These are phyloP conservation scores for Monilinia vaccinii-corymbosi DNA, from an alignment of 2,329 filamentous ascomycete species.

Conservation along the genomic window DNA sequence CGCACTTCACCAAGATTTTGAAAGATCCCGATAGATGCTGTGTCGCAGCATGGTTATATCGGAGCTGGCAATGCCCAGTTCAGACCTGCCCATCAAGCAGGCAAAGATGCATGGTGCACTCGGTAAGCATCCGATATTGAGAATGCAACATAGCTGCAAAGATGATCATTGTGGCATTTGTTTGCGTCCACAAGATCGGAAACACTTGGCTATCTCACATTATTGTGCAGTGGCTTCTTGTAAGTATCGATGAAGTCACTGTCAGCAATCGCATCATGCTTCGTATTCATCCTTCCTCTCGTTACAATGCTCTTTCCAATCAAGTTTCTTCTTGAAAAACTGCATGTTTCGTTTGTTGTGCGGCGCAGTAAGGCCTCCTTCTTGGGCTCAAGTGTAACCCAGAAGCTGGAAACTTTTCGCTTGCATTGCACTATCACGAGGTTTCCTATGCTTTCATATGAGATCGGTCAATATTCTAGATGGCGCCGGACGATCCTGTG, in stretches of 20 bases:
- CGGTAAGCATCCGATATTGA: neutral
- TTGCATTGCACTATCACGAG: neutral
- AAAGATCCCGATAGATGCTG: neutral
- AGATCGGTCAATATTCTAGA: neutral
- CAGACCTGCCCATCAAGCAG: neutral
- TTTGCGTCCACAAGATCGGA: neutral
- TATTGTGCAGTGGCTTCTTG: neutral
- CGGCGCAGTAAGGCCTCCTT: neutral
- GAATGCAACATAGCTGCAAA: neutral
- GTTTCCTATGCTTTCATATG: neutral
- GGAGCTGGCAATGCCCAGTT: neutral
- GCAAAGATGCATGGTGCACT: neutral
- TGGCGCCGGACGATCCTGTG: neutral
- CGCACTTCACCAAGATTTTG: neutral
- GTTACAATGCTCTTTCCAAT: neutral
- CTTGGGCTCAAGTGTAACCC: neutral
- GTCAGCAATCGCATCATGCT: neutral
- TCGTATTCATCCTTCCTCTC: conserved; percentile 8
- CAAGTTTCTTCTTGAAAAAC: neutral
- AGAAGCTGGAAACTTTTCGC: conserved; percentile 5
- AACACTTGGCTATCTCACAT: neutral
- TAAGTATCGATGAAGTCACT: neutral
- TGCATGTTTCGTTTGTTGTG: neutral
- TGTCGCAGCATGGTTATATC: neutral
- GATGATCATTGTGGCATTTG: neutral